A percentile compares a stretch with the other conserved stretches of the same genome.
Conservation (phyloP, 1,284 basidiomycete species). For the Microbotryomycetes sp. region DNA sequence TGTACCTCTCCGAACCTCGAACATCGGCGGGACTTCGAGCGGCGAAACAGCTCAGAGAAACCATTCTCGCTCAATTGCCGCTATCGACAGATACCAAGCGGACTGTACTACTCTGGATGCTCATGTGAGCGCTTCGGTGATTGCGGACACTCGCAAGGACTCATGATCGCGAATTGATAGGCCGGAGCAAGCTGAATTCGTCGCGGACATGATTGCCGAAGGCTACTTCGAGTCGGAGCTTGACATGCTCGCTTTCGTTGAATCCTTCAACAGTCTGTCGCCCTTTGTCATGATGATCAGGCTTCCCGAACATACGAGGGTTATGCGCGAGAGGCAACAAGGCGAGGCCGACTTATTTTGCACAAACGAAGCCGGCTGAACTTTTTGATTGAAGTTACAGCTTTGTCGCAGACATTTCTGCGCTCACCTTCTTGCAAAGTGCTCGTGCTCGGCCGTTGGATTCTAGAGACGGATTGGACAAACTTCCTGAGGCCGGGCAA, state of each 20-base stretch:
- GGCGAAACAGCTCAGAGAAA: background rate
- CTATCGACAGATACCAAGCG: background rate
- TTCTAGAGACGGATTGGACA: background rate
- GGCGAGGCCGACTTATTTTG: background rate
- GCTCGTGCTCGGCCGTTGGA: conserved; percentile 13
- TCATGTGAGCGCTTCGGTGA: background rate
- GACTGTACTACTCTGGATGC: background rate
- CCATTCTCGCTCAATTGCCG: background rate
- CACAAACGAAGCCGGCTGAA: background rate
- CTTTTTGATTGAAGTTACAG: background rate
- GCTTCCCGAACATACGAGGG: background rate
- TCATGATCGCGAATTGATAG: background rate
- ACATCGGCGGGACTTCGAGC: background rate
- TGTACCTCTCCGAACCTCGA: too few species aligned
- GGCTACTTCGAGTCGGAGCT: background rate
- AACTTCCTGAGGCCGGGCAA: background rate
- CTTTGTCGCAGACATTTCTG: background rate
- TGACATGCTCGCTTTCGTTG: conserved; percentile 8
- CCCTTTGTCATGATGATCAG: conserved; percentile 6
- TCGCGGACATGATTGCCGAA: background rate
- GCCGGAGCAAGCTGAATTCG: background rate
- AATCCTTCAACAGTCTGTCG: background rate
- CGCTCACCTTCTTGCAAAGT: background rate
- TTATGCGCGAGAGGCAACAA: background rate
- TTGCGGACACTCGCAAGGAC: too few species aligned